Percentiles rank a stretch among this genome's conserved stretches.
Evolutionary conservation across 1,139 yeast species (phyloP).

Genomic region (Kurtzmaniella natalensis): DNA sequence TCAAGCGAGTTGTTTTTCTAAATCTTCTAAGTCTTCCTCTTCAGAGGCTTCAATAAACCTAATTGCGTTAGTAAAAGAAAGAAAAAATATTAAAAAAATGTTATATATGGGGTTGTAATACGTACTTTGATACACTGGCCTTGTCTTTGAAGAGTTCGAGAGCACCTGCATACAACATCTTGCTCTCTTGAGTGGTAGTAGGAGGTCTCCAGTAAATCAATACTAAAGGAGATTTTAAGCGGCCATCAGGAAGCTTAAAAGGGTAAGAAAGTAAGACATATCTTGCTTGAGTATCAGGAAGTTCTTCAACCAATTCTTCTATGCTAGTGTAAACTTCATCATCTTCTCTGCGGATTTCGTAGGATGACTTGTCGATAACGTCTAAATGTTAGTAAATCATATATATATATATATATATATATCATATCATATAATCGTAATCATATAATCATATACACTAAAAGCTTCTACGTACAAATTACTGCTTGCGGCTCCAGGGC

Average conservation of each 20-base stretch:
- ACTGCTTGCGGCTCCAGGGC: constrained; percentile 60
- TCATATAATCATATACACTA: too few relatives aligned
- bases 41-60: constrained; percentile 52
- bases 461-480: constrained; percentile 39
- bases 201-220: constrained; percentile 83
- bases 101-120: too few relatives aligned
- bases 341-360: constrained; percentile 50
- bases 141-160: constrained; percentile 72
- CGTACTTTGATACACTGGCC: constrained; percentile 69
- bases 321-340: constrained; percentile 42
- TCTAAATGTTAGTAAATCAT: too few relatives aligned
- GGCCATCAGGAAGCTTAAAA: constrained; percentile 61
- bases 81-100: not conserved
- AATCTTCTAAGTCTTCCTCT: constrained; percentile 57
- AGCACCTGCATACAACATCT: constrained; percentile 90
- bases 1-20: constrained; percentile 24
- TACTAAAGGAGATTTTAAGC: constrained; percentile 70
- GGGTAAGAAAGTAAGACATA: constrained; percentile 79
- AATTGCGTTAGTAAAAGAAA: constrained; percentile 23
- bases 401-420: too few relatives aligned
- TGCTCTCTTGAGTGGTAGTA: constrained; percentile 70
- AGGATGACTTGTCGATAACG: constrained; percentile 50
- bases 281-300: constrained; percentile 82
- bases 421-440: too few relatives aligned
- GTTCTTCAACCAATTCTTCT: constrained; percentile 63